A percentile compares a stretch with the other conserved stretches of the same genome.
Evolutionary conservation across 1,139 yeast genomes (phyloP).

Genomic region (Blastobotrys capitulatus): DNA sequence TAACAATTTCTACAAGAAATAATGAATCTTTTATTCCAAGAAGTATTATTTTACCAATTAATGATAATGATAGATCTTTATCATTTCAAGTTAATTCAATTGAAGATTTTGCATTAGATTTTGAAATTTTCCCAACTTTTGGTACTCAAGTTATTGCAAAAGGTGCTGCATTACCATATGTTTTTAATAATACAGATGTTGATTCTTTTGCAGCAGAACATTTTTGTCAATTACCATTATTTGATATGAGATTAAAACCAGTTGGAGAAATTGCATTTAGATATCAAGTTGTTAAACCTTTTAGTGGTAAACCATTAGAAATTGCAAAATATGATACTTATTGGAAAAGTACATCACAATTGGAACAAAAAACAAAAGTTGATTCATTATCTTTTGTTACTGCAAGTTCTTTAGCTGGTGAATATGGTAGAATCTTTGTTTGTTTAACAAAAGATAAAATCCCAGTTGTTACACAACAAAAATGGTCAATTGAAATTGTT

Average conservation of each 20-base stretch:
- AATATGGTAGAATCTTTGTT: constrained; percentile 64
- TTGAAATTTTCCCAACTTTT: constrained; percentile 89
- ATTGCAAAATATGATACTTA: constrained; percentile 92
- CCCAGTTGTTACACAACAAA: constrained; percentile 57
- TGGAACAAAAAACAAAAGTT: constrained; percentile 26
- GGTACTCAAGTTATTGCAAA: constrained; percentile 92
- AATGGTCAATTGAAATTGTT: constrained; percentile 41
- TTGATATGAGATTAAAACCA: constrained; percentile 74
- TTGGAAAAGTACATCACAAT: constrained; percentile 79
- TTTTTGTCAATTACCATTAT: constrained; percentile 56
- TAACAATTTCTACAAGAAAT: constrained; percentile 62
- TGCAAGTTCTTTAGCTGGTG: constrained; percentile 84
- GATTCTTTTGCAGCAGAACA: constrained; percentile 32
- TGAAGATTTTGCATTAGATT: constrained; percentile 73
- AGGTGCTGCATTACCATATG: constrained; percentile 62
- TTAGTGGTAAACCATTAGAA: constrained; percentile 76
- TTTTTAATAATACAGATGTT: constrained; percentile 36
- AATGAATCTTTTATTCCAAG: constrained; percentile 67
- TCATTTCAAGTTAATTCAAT: constrained; percentile 84
- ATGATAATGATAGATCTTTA: constrained; percentile 65
- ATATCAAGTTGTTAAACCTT: constrained; percentile 86
- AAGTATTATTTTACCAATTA: constrained; percentile 71
- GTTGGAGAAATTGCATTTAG: constrained; percentile 77
- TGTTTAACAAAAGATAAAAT: constrained; percentile 78
- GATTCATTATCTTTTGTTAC: constrained; percentile 71